Evolutionary conservation across 208 protist species (phyloP).

Genomic region (Trypanosomatidae sp.): DNA sequence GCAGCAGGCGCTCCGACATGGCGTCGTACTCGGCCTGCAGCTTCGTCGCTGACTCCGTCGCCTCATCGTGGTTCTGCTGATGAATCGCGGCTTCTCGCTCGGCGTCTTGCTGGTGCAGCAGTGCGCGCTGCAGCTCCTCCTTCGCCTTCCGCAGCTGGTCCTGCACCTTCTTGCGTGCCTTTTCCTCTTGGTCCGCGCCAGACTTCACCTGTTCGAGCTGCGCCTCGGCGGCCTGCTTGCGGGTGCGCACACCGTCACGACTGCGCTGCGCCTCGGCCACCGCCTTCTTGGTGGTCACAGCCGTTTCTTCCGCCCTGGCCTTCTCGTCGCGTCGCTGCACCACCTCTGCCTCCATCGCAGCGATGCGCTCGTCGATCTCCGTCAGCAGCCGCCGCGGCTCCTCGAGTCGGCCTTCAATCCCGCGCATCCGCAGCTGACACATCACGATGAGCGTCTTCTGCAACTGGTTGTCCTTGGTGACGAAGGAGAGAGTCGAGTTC

Average conservation of each 20-base stretch:
- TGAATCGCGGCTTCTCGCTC: conserved; percentile 82
- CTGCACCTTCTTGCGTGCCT: conserved; percentile 63
- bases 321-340: conserved; percentile 40
- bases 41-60: conserved; percentile 25
- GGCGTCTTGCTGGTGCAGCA: conserved; percentile 80
- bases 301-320: conserved; percentile 46
- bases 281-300: conserved; percentile 62
- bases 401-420: conserved; percentile 77
- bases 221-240: no score
- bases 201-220: conserved; percentile 77
- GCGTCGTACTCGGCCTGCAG: conserved; percentile 65
- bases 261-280: conserved; percentile 56
- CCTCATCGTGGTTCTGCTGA: conserved; percentile 82
- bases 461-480: conserved; percentile 93
- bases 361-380: conserved; percentile 76
- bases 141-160: conserved; percentile 87
- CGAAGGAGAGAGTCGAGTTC: conserved; percentile 93
- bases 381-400: conserved; percentile 62
- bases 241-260: no score
- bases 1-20: conserved; percentile 81
- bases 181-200: conserved; percentile 63
- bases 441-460: conserved; percentile 91
- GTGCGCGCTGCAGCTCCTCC: conserved; percentile 69
- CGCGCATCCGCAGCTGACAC: conserved; percentile 88
- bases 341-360: conserved; percentile 51